phyloP scores from a whole-genome alignment of 805 yeast genomes.

The Saturnispora gosingensis region DNA sequence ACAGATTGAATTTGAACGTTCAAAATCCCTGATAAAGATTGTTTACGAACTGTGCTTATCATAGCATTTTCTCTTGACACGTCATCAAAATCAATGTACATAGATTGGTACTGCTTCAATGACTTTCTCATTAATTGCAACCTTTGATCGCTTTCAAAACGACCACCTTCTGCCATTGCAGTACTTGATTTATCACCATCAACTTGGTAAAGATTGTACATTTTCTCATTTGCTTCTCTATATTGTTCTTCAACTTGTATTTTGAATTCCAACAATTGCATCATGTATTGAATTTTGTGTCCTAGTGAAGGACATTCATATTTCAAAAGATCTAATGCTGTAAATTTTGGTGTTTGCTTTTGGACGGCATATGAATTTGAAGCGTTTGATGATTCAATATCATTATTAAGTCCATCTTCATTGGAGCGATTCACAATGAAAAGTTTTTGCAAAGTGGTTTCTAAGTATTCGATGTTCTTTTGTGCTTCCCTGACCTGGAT shows the following conservation, averaged over 20 bases:
- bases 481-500: conserved; percentile 86
- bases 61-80: conserved; percentile 57
- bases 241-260: conserved; percentile 91
- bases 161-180: conserved; percentile 83
- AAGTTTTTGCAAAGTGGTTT: conserved; percentile 62
- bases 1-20: conserved; percentile 66
- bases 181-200: conserved; percentile 86
- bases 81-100: conserved; percentile 68
- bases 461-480: conserved; percentile 81
- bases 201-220: conserved; percentile 72
- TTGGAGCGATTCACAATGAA: conserved; percentile 21
- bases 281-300: conserved; percentile 89
- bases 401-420: conserved; percentile 2
- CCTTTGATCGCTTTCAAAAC: conserved; percentile 74
- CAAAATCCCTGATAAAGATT: conserved; percentile 75
- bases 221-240: conserved; percentile 83
- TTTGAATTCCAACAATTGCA: conserved; percentile 89
- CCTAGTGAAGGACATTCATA: conserved; percentile 93
- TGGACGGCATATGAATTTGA: conserved; percentile 2
- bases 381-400: neutral
- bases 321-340: conserved; percentile 73
- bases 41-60: conserved; percentile 64
- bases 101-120: conserved; percentile 78
- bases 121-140: conserved; percentile 77
- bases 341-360: conserved; percentile 37